Base-by-base conservation (phyloP, 805 yeast genomes). In the Candida hungchunana region DNA sequence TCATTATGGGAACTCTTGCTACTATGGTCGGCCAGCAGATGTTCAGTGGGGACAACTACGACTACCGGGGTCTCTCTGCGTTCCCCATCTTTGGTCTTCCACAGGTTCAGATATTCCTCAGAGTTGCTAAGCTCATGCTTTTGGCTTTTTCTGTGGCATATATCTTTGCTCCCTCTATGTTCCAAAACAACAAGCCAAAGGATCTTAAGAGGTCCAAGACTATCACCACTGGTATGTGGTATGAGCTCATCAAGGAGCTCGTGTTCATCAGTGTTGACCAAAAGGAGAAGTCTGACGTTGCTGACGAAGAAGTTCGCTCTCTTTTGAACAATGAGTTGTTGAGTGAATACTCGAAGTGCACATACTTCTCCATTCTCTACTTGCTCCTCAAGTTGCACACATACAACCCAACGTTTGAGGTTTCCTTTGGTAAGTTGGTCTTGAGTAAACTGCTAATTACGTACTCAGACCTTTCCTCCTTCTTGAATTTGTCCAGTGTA, bases 1-100 rank as follows among this genome's bases (percentile, higher is more conserved):
- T 61, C 29, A 46, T 71, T 19, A 50, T 71, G 46, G 76, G 75
- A n/a, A 75, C 75, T 21, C 58, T 69, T 59, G 73, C 73, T 28
- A 63, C 73, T 2, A 61, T 70, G 39, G 63, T 66, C 60, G 75
- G 73, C 18, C 50, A 50, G 27, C 46, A 44, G 18, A 32, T 54
- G 40, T 52, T 46, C 26, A 27, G 31, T 13, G 66, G 63, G 5
- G 59, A 58, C 20, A 42, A 31, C 14, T 43, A 34, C 31, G 74
- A 68, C 42, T 68, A 66, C 46, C 62, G 65, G 42, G 73, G 75
- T 1, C 50, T 71, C 44, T 53, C 66, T 18, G 67, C 72, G 0
- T 48, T 70, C 37, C 77, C 77, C 31, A 29, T 55, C 12, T 22
- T 55, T 26, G 50, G 59, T 12, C 48, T 53, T 20, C 58, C 60